Percentiles rank a stretch among this genome's conserved stretches.
Evolutionary conservation across 2,329 filamentous ascomycete species (phyloP).

Genomic region (Plenodomus biglobosus): DNA sequence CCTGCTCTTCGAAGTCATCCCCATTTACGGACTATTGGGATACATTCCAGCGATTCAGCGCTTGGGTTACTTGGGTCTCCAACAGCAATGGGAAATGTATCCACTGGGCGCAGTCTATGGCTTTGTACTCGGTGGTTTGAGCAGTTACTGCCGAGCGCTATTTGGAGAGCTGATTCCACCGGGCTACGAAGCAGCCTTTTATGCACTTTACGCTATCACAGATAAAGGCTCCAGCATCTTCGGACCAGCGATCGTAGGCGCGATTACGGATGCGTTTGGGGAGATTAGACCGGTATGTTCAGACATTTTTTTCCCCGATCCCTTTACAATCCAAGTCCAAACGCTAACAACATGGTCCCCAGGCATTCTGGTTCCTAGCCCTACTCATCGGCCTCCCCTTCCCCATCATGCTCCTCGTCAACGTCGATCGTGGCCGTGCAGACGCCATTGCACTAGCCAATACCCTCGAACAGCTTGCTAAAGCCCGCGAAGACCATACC

Average conservation of each 20-base stretch:
- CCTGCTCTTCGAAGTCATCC: conserved; percentile 85
- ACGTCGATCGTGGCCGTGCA: conserved; percentile 65
- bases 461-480: conserved; percentile 36
- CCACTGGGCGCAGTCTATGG: conserved; percentile 88
- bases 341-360: no score
- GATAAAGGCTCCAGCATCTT: conserved; percentile 96
- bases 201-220: conserved; percentile 93
- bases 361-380: conserved; percentile 89
- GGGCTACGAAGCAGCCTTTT: conserved; percentile 93
- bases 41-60: conserved; percentile 78
- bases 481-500: conserved; percentile 3
- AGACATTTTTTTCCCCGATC: background rate
- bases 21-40: conserved; percentile 84
- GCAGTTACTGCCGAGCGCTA: conserved; percentile 86
- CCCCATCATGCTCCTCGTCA: conserved; percentile 79
- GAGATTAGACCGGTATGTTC: conserved; percentile 50
- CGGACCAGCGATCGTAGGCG: conserved; percentile 88
- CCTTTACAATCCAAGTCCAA: no score
- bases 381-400: conserved; percentile 81
- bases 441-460: conserved; percentile 47
- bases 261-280: conserved; percentile 74
- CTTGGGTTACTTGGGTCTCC: conserved; percentile 79
- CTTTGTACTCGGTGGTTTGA: conserved; percentile 88
- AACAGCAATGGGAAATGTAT: conserved; percentile 97
- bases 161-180: conserved; percentile 93